Conservation (phyloP, 345 rosid genomes). For the Viola odorata region DNA sequence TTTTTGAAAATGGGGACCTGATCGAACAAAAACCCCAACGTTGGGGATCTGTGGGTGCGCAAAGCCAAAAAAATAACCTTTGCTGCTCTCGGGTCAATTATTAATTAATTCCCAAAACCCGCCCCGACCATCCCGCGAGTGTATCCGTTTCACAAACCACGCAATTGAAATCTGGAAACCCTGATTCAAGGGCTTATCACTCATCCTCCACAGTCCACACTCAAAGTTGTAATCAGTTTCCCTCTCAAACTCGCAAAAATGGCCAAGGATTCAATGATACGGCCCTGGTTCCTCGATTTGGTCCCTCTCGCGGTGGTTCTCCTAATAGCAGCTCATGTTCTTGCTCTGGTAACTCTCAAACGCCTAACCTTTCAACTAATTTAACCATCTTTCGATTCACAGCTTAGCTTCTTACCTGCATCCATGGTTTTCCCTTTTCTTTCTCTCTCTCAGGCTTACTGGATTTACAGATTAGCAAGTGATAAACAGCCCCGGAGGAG, state of each 20-base stretch:
- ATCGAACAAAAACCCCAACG: too few species aligned
- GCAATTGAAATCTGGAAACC: background rate
- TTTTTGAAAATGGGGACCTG: too few species aligned
- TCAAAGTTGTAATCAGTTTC: background rate
- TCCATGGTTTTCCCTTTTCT: background rate
- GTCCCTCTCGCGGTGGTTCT: slow-evolving; percentile 56
- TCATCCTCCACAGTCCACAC: too few species aligned
- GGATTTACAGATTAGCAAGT: slow-evolving; percentile 76
- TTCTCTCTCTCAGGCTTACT: slow-evolving; percentile 44
- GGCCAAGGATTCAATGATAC: slow-evolving; percentile 41
- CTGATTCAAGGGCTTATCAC: background rate
- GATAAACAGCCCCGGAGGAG: slow-evolving; percentile 70
- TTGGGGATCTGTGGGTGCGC: too few species aligned
- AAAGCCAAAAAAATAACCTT: too few species aligned
- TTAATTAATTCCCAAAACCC: too few species aligned
- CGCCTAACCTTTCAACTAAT: background rate
- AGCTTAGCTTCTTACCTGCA: background rate
- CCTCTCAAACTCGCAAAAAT: slow-evolving; percentile 17
- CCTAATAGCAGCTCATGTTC: slow-evolving; percentile 72
- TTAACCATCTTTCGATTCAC: too few species aligned
- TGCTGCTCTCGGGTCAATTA: too few species aligned
- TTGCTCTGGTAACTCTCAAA: slow-evolving; percentile 52
- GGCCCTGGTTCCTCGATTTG: slow-evolving; percentile 69
- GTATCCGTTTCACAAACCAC: too few species aligned
- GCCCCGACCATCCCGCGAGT: too few species aligned